Evolutionary conservation across 2,329 filamentous ascomycete species (phyloP).

Genomic region (Cladosporium phlei): DNA sequence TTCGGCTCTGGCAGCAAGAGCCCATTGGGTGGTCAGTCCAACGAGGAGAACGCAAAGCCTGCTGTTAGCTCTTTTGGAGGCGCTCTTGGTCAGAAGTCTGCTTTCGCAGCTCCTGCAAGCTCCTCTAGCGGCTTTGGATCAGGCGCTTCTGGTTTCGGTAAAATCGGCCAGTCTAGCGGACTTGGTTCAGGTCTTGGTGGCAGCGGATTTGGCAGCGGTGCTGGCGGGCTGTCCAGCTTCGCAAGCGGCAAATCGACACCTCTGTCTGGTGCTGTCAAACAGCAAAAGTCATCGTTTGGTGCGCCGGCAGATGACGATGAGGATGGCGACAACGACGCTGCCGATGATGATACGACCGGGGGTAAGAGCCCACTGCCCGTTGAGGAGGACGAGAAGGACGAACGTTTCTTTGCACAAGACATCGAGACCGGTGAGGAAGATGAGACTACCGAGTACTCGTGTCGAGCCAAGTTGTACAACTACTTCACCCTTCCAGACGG

Average conservation of each 20-base stretch:
- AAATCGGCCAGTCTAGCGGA: slow-evolving; percentile 24
- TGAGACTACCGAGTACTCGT: slow-evolving; percentile 69
- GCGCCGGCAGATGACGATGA: slow-evolving; percentile 62
- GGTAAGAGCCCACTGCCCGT: slow-evolving; percentile 38
- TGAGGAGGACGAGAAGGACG: slow-evolving; percentile 62
- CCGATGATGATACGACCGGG: slow-evolving; percentile 43
- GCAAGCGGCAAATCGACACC: slow-evolving; percentile 48
- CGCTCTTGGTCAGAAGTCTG: slow-evolving; percentile 31
- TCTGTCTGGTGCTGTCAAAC: slow-evolving; percentile 43
- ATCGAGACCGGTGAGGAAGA: slow-evolving; percentile 84
- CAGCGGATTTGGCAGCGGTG: slow-evolving; percentile 36
- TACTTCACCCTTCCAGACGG: slow-evolving; percentile 50
- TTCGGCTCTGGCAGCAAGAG: slow-evolving; percentile 31
- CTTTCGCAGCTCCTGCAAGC: slow-evolving; percentile 24
- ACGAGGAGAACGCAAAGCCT: slow-evolving; percentile 23
- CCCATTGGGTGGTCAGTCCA: slow-evolving; percentile 31
- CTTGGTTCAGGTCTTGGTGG: slow-evolving; percentile 24
- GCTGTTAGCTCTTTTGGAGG: slow-evolving; percentile 31
- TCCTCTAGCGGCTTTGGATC: slow-evolving; percentile 31
- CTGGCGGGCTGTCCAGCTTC: slow-evolving; percentile 60
- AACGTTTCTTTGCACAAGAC: slow-evolving; percentile 56
- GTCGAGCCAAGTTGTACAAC: slow-evolving; percentile 79
- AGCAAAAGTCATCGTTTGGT: slow-evolving; percentile 70
- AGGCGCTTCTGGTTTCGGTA: slow-evolving; percentile 29
- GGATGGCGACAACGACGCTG: slow-evolving; percentile 48